These are phyloP conservation scores for Sordariomycetes sp. DNA, from an alignment of 2,329 filamentous ascomycete genomes.

Conservation along the genomic window DNA sequence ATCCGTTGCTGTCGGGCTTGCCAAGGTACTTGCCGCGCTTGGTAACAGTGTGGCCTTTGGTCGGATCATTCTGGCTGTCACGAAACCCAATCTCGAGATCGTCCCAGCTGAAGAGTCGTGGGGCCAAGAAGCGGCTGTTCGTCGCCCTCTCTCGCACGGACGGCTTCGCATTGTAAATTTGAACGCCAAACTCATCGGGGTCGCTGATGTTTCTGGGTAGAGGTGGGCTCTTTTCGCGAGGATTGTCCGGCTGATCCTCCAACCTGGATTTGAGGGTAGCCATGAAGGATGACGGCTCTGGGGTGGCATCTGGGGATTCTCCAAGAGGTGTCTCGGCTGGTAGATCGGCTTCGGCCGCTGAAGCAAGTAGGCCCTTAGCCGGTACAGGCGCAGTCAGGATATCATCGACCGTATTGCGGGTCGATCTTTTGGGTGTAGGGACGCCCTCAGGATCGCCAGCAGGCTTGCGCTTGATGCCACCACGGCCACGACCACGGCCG, in stretches of 20 bases:
- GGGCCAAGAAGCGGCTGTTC: constrained; percentile 43
- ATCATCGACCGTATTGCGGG: constrained; percentile 21
- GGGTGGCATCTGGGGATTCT: constrained; percentile 23
- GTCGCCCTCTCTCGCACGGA: constrained; percentile 30
- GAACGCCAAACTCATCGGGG: constrained; percentile 43
- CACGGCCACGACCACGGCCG: constrained; percentile 22
- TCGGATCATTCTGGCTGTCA: constrained; percentile 47
- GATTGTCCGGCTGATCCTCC: too few species aligned
- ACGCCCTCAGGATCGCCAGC: constrained; percentile 39
- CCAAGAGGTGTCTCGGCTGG: constrained; percentile 23
- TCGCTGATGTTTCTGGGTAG: constrained; percentile 30
- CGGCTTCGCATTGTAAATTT: constrained; percentile 30
- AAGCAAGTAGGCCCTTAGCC: constrained; percentile 28
- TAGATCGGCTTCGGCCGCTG: constrained; percentile 24
- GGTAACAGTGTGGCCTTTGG: constrained; percentile 40
- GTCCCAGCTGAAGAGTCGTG: constrained; percentile 36
- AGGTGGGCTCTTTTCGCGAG: constrained; percentile 26
- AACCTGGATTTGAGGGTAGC: too few species aligned
- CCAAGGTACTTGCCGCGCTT: constrained; percentile 45
- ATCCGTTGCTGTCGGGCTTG: constrained; percentile 41
- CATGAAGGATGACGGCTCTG: constrained; percentile 18
- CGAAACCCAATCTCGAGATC: constrained; percentile 50
- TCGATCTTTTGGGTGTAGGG: constrained; percentile 37
- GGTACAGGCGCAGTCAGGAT: constrained; percentile 20
- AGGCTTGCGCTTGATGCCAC: constrained; percentile 38